A percentile compares a stretch with the other conserved stretches of the same genome.
Conservation (phyloP, 2,329 filamentous ascomycete genomes). For the Helminthosporium solani region DNA sequence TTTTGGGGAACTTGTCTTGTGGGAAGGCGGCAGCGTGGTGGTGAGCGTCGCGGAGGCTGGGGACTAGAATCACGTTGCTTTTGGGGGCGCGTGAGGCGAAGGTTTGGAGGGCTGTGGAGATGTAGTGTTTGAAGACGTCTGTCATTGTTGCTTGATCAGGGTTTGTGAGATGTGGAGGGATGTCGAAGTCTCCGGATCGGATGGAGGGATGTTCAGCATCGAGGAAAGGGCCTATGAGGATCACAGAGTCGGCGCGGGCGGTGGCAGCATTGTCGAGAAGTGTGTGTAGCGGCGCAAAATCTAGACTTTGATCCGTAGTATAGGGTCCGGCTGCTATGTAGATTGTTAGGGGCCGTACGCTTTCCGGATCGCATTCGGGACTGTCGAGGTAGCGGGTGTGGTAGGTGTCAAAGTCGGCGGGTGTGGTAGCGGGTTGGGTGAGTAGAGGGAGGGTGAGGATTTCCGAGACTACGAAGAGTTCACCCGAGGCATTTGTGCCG, state of each 20-base stretch:
- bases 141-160: conserved; percentile 77
- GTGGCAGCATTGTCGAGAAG: conserved; percentile 77
- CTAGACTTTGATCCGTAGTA: conserved; percentile 86
- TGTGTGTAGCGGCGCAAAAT: conserved; percentile 81
- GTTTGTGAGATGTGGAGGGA: conserved; percentile 43
- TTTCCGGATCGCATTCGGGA: conserved; percentile 54
- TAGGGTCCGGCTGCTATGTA: conserved; percentile 84
- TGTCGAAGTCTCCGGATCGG: conserved; percentile 54
- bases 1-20: conserved; percentile 66
- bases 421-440: conserved; percentile 69
- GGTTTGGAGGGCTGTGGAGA: conserved; percentile 70
- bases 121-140: conserved; percentile 79
- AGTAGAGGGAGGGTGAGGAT: conserved; percentile 74
- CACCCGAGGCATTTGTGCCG: conserved; percentile 83
- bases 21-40: conserved; percentile 87
- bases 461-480: conserved; percentile 77
- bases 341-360: conserved; percentile 67
- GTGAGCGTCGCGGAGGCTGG: conserved; percentile 79
- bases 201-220: conserved; percentile 89
- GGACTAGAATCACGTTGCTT: conserved; percentile 78
- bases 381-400: conserved; percentile 67
- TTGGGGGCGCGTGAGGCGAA: conserved; percentile 71
- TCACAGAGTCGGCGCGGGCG: conserved; percentile 71
- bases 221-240: conserved; percentile 84
- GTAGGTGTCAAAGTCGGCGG: conserved; percentile 65